Percentiles rank a stretch among this genome's conserved stretches.
phyloP scores from a whole-genome alignment of 306 rosid genomes.

The Cicer judaicum region DNA sequence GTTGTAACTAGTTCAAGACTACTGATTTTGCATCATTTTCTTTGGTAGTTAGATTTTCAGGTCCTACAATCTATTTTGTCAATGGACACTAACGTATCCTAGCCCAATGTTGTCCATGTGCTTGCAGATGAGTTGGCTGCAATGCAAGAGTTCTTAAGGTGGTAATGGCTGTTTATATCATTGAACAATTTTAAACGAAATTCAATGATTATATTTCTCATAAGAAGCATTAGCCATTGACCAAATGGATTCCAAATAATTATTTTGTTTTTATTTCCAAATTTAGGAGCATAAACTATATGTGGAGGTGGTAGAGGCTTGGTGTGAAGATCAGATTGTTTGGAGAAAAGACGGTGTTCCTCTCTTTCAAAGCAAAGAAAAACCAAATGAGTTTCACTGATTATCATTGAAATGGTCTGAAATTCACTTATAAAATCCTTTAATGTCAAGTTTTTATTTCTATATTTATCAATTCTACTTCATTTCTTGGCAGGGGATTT shows the following conservation, averaged over 20 bases:
- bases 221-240: too few species aligned
- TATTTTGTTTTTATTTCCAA: slow-evolving; percentile 13
- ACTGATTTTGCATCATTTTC: slow-evolving; percentile 8
- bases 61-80: slow-evolving; percentile 87
- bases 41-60: slow-evolving; percentile 62
- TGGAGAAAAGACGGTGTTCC: slow-evolving; percentile 97
- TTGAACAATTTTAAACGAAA: too few species aligned
- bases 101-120: too few species aligned
- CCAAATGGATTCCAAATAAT: slow-evolving; percentile 6
- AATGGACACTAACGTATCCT: slow-evolving; percentile 63
- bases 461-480: slow-evolving; percentile 1
- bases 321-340: slow-evolving; percentile 76
- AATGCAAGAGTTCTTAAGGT: too few species aligned
- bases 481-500: slow-evolving; percentile 27
- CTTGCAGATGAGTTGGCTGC: too few species aligned
- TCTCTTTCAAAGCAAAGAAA: slow-evolving; percentile 72
- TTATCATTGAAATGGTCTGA: slow-evolving; percentile 28
- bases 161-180: too few species aligned
- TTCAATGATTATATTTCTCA: too few species aligned
- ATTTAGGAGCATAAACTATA: slow-evolving; percentile 76
- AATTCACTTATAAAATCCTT: background rate
- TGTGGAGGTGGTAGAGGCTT: slow-evolving; percentile 70
- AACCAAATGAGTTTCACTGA: slow-evolving; percentile 59
- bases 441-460: background rate
- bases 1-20: background rate